Base-by-base conservation (phyloP, 2,329 filamentous ascomycete genomes). In the Ophiosphaerella herpotricha region DNA sequence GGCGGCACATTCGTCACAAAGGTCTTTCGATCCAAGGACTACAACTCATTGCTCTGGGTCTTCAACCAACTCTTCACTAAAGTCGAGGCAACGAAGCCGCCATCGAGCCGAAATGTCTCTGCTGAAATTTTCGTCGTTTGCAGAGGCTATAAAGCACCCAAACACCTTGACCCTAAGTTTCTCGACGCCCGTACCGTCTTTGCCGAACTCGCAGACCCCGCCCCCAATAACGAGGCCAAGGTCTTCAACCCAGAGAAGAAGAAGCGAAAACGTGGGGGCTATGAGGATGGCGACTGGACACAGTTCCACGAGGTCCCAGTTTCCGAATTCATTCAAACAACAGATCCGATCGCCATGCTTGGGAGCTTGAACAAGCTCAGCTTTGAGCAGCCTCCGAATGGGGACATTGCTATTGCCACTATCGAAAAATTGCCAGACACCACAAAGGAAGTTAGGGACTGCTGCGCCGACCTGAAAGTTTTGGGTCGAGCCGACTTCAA, bases 41-140 rank as follows among this genome's bases (percentile, higher is more conserved):
- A 96, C 79, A 97, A 97, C 71, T 87, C 91, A 50, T 77, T 99
- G 39, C 82, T 97, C 41, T 99, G 94, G 94, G 92, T 97, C 31
- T 91, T 97, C 79, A 96, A 96, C 71, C 94, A 99, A 74, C 82
- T 99, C 1, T 99, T 99, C 78, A 82, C 83, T 40, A 95, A 94
- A 60, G 94, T 99, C 57, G 93, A 99, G 72, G 93, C 95, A 41
- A 99, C 94, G 5, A 99, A 99, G 75, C 94, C 94, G 3, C 94
- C 94, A 0, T 96, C 91, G 0, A 96, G 91, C 7, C 84, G 94
- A 79, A 97, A 96, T 67, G 93, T 99, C 44, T 97, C 91, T 7
- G 94, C 94, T 59, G 94, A 99, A 79, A 97, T 97, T 35, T 99
- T 99, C 78, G 93, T 97, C 57, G 94, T 99, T 31, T 97, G 93